Evolutionary conservation across 192 early-diverging fungal species (phyloP).

Genomic region (Podila clonocystis): DNA sequence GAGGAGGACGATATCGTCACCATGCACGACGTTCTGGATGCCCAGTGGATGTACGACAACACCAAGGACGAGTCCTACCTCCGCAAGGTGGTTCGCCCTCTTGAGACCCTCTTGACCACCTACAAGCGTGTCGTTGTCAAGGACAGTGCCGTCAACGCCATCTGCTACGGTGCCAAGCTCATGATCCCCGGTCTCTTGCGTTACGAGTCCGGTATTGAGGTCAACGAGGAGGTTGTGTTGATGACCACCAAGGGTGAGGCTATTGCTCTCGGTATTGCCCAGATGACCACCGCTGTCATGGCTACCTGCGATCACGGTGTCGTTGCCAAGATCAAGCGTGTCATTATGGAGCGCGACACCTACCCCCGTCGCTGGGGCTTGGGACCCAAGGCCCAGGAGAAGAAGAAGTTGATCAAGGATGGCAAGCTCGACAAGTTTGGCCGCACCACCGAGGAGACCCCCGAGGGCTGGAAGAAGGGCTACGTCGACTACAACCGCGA

Average conservation of each 20-base stretch:
- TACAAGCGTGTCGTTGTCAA: conserved; percentile 99
- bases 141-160: conserved; percentile 97
- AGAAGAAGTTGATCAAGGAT: conserved; percentile 98
- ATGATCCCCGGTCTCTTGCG: conserved; percentile 98
- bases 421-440: conserved; percentile 99
- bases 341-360: conserved; percentile 99
- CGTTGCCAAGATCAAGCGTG: conserved; percentile 99
- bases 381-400: conserved; percentile 94
- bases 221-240: conserved; percentile 97
- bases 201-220: conserved; percentile 94
- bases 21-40: conserved; percentile 99
- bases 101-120: conserved; percentile 91
- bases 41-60: conserved; percentile 99
- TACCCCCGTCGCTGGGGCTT: conserved; percentile 99
- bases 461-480: conserved; percentile 81
- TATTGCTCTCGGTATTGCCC: conserved; percentile 96
- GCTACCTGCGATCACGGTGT: conserved; percentile 96
- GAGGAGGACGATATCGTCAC: conserved; percentile 94
- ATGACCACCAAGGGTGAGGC: conserved; percentile 99
- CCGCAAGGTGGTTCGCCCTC: conserved; percentile 90
- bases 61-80: conserved; percentile 98
- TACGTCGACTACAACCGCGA: conserved; percentile 75
- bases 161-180: conserved; percentile 99
- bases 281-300: conserved; percentile 99
- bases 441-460: conserved; percentile 87